Base-by-base conservation (phyloP, 495 filamentous ascomycete genomes). In the Xylaria palmicola region DNA sequence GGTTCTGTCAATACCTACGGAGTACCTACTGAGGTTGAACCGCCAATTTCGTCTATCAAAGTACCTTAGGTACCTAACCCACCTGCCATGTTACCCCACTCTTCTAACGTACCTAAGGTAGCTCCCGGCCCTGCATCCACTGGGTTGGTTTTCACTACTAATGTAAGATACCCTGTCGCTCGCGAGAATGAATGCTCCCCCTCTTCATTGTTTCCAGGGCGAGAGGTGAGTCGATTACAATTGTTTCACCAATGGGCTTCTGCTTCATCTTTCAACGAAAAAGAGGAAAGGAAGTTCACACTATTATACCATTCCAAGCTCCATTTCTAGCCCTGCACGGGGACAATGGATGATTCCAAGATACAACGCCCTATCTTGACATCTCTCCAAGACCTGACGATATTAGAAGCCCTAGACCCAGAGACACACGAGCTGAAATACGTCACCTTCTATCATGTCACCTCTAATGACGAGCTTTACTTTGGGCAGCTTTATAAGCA, bases 401-500 rank as follows among this genome's bases (percentile, higher is more conserved):
- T 63, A 20, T 15, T 51, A n/a, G 44, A 63, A 58, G 51, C 53
- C 3, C 30, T 41, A 15, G 53, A 57, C 32, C 15, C 51, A 0
- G 44, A 26, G 3, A 49, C 51, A 3, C 8, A 61, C 13, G 2
- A 39, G 6, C 20, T 17, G 0, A 52, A 64, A 22, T 51, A 51
- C 30, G 41, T 61, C 17, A 66, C 64, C 1, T 69, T 66, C 56
- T 63, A 60, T 27, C 12, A 2, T 0, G n/a, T 62, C 27, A 62
- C 50, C 15, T n/a, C 56, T 8, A 19, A 53, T 0, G 66, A 66
- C 15, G 58, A 61, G 4, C 26, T 66, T 1, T 68, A 59, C 24
- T 68, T 64, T 30, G 66, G 64, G 10, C 60, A 66, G 27, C 37
- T 40, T 3, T 52, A 17, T 29, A 68, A 66, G 30, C 27, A 40